Evolutionary conservation across 2,329 filamentous ascomycete genomes (phyloP).

Genomic region (Scleromitrula shiraiana): DNA sequence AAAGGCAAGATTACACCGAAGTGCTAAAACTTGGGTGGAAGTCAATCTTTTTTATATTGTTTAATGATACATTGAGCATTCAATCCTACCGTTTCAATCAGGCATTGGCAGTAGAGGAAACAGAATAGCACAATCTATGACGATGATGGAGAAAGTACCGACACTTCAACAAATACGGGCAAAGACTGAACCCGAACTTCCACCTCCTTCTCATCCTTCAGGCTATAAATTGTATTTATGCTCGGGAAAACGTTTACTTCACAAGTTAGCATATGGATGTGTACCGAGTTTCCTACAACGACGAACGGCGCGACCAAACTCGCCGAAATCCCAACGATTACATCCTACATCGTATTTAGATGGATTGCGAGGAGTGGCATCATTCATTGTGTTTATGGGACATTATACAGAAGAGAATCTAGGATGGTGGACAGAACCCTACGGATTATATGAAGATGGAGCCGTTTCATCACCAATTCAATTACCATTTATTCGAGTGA

Average conservation of each 20-base stretch:
- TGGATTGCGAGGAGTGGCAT: slow-evolving; percentile 42
- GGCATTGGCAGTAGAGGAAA: not conserved
- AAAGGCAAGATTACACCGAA: too few species aligned
- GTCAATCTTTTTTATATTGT: too few species aligned
- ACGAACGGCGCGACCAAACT: slow-evolving; percentile 22
- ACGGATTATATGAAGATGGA: slow-evolving; percentile 26
- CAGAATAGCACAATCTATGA: not conserved
- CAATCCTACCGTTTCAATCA: too few species aligned
- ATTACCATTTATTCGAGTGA: slow-evolving; percentile 37
- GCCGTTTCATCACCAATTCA: slow-evolving; percentile 35
- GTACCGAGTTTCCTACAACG: slow-evolving; percentile 30
- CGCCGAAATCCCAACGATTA: slow-evolving; percentile 19
- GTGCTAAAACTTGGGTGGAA: too few species aligned
- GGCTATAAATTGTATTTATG: slow-evolving; percentile 17
- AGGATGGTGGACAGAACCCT: slow-evolving; percentile 31
- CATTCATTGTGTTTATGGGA: slow-evolving; percentile 40
- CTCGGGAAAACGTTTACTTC: slow-evolving; percentile 19
- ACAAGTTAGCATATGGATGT: slow-evolving; percentile 23
- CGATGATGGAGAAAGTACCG: slow-evolving; percentile 2
- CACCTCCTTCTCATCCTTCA: slow-evolving; percentile 6
- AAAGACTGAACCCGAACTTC: slow-evolving; percentile 5
- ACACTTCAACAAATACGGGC: slow-evolving; percentile 1
- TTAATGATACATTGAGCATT: too few species aligned
- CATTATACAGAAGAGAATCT: slow-evolving; percentile 37
- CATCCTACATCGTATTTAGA: slow-evolving; percentile 39